Evolutionary conservation across 2,329 filamentous ascomycete genomes (phyloP).

Genomic region (Aschersonia sp.): DNA sequence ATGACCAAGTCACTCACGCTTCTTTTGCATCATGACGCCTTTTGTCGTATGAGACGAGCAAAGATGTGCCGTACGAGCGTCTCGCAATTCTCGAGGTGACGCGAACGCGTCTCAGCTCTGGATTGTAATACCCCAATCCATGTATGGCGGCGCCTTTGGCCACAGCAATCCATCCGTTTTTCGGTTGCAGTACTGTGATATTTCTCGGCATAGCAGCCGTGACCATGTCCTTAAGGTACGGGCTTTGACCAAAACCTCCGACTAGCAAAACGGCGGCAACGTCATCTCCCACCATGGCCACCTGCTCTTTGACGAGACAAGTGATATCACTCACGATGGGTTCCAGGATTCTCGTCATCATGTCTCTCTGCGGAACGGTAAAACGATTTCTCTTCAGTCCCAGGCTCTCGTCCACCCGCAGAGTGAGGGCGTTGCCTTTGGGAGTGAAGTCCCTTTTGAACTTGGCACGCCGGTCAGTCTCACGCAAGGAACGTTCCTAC

Average conservation of each 20-base stretch:
- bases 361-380: conserved; percentile 37
- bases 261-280: conserved; percentile 29
- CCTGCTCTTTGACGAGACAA: conserved; percentile 25
- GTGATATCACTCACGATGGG: conserved; percentile 27
- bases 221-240: conserved; percentile 27
- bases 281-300: conserved; percentile 18
- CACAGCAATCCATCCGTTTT: conserved; percentile 33
- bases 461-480: conserved; percentile 5
- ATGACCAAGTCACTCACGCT: conserved; percentile 12
- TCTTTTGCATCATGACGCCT: conserved; percentile 20
- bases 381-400: conserved; percentile 16
- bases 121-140: conserved; percentile 17
- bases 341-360: conserved; percentile 41
- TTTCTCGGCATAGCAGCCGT: conserved; percentile 17
- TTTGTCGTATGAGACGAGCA: conserved; percentile 20
- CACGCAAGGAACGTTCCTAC: not conserved
- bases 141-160: conserved; percentile 35
- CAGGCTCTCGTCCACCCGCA: conserved; percentile 20
- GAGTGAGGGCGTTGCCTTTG: conserved; percentile 18
- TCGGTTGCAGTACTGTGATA: conserved; percentile 30
- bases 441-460: conserved; percentile 23
- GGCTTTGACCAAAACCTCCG: conserved; percentile 31
- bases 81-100: conserved; percentile 21
- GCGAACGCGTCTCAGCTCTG: conserved; percentile 13
- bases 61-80: conserved; percentile 21